Conservation (phyloP, 805 yeast genomes). For the Candida multigemmis region DNA sequence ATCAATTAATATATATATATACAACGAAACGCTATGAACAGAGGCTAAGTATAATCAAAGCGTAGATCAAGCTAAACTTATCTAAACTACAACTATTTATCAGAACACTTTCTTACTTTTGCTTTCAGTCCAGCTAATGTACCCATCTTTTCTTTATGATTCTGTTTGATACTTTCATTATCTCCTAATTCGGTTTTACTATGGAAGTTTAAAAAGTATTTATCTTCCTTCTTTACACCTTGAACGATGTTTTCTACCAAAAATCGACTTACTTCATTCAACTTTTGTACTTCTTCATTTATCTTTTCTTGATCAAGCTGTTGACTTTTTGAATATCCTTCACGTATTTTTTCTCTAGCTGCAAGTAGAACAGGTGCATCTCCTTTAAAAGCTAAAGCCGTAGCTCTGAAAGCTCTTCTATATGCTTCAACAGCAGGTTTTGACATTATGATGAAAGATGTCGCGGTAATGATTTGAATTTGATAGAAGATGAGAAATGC, state of each 20-base stretch:
- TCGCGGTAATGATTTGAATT: too few species aligned
- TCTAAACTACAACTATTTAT: too few species aligned
- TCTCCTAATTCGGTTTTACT: slow-evolving; percentile 83
- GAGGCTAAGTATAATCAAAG: too few species aligned
- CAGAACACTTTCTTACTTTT: slow-evolving; percentile 31
- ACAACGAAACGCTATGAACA: slow-evolving; percentile 1
- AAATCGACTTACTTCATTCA: slow-evolving; percentile 66
- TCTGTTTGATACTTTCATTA: slow-evolving; percentile 65
- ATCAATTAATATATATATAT: slow-evolving; percentile 1
- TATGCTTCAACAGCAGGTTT: slow-evolving; percentile 42
- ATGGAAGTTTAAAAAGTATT: slow-evolving; percentile 61
- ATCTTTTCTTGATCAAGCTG: slow-evolving; percentile 9
- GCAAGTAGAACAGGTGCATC: slow-evolving; percentile 44
- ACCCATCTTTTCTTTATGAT: slow-evolving; percentile 31
- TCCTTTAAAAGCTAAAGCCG: slow-evolving; percentile 47
- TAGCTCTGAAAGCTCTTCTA: slow-evolving; percentile 59
- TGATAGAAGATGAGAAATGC: too few species aligned
- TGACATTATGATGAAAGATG: too few species aligned
- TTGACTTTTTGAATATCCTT: slow-evolving; percentile 36
- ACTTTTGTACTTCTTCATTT: slow-evolving; percentile 37
- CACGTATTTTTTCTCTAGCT: slow-evolving; percentile 51
- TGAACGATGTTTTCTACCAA: slow-evolving; percentile 78
- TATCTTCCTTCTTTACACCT: slow-evolving; percentile 45
- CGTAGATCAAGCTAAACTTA: too few species aligned
- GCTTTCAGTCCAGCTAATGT: slow-evolving; percentile 36